Evolutionary conservation across 495 filamentous ascomycete species (phyloP).

Genomic region (Trichoderma gamsii): DNA sequence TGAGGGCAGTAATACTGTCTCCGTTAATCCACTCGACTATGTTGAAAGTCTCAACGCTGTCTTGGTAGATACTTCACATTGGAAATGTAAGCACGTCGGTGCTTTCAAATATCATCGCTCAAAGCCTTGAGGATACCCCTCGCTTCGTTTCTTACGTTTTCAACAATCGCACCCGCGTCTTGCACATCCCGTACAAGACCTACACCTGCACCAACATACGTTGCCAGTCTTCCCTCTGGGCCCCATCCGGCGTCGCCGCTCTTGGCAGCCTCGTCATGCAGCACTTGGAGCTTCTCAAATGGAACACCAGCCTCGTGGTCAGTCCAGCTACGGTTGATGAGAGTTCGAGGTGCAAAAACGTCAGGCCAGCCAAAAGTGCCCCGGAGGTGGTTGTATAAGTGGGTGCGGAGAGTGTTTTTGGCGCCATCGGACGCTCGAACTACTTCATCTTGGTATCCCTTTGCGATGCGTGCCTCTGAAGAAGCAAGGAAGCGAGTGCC

Average conservation of each 20-base stretch:
- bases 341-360: slow-evolving; percentile 53
- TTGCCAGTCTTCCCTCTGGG: slow-evolving; percentile 55
- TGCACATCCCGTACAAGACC: slow-evolving; percentile 60
- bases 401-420: slow-evolving; percentile 55
- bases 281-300: slow-evolving; percentile 53
- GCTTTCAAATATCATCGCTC: background rate
- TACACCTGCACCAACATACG: slow-evolving; percentile 60
- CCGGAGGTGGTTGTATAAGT: slow-evolving; percentile 63
- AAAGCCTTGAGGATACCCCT: slow-evolving; percentile 41
- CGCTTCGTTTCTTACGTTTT: slow-evolving; percentile 59
- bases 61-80: background rate
- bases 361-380: slow-evolving; percentile 65
- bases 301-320: slow-evolving; percentile 52
- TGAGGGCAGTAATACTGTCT: too few relatives aligned
- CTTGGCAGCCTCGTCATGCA: slow-evolving; percentile 51
- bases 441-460: slow-evolving; percentile 84
- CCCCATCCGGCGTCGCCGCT: slow-evolving; percentile 58
- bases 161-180: slow-evolving; percentile 62
- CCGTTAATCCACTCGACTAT: too few relatives aligned
- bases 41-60: too few relatives aligned
- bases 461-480: slow-evolving; percentile 77
- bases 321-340: slow-evolving; percentile 54
- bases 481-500: slow-evolving; percentile 87
- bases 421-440: slow-evolving; percentile 62
- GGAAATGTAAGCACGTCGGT: background rate